Conservation (phyloP, 257 asterid genomes). For the Solanum medicagineum region DNA sequence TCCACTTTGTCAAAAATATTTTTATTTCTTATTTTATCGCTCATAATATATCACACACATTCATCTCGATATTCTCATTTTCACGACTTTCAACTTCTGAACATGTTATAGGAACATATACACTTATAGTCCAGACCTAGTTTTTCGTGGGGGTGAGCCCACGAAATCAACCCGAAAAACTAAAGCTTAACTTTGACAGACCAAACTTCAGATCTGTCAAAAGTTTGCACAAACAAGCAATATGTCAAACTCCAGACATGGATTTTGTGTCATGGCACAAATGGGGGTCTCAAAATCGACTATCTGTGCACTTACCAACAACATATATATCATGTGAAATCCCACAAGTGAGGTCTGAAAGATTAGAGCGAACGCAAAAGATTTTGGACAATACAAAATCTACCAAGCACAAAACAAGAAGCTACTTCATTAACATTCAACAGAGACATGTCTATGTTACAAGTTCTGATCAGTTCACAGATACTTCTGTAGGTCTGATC, state of each 20-base stretch:
- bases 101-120: no score
- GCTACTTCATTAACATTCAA: not conserved
- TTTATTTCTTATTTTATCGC: not conserved
- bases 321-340: not conserved
- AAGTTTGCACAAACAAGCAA: not conserved
- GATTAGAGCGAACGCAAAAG: not conserved
- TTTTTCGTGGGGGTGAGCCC: no score
- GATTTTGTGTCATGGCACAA: not conserved
- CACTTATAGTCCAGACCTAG: not conserved
- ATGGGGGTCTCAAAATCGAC: not conserved
- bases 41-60: no score
- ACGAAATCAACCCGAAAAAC: no score
- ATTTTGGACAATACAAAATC: not conserved
- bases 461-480: not conserved
- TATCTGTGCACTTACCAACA: not conserved
- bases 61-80: no score
- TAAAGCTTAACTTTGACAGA: not conserved
- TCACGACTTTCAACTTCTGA: no score
- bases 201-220: not conserved
- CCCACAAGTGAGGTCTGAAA: not conserved
- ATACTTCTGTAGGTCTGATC: not conserved
- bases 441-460: not conserved
- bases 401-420: not conserved
- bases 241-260: not conserved
- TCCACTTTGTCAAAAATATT: not conserved